A percentile compares a stretch with the other conserved stretches of the same genome.
Conservation (phyloP, 306 rosid species). For the Vachellia collinsii region DNA sequence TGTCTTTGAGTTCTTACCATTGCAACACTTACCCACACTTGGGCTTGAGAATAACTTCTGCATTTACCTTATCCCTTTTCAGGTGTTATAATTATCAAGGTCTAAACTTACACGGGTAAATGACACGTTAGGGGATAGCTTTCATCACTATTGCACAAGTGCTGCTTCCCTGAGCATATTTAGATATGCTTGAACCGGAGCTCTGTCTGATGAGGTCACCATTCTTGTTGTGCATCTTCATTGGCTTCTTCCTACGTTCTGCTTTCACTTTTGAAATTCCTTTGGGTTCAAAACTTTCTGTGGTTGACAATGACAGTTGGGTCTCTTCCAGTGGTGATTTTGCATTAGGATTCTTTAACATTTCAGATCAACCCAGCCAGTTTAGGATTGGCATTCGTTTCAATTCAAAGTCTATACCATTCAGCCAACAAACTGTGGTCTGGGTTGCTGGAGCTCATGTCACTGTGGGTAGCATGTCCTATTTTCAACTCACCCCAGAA, state of each 20-base stretch:
- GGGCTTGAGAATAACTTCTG: slow-evolving; percentile 28
- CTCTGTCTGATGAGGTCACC: slow-evolving; percentile 37
- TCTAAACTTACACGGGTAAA: slow-evolving; percentile 11
- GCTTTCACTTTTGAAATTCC: slow-evolving; percentile 56
- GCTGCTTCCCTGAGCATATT: slow-evolving; percentile 35
- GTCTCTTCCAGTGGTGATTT: slow-evolving; percentile 76
- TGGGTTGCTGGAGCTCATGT: slow-evolving; percentile 77
- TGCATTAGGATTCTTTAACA: slow-evolving; percentile 67
- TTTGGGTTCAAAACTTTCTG: slow-evolving; percentile 68
- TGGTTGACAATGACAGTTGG: slow-evolving; percentile 57
- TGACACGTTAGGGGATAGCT: slow-evolving; percentile 27
- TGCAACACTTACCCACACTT: slow-evolving; percentile 10
- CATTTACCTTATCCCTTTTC: slow-evolving; percentile 29
- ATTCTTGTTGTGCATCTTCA: slow-evolving; percentile 46
- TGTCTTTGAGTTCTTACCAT: slow-evolving; percentile 37
- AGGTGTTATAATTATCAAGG: slow-evolving; percentile 24
- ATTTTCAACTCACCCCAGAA: slow-evolving; percentile 54
- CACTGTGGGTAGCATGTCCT: slow-evolving; percentile 58
- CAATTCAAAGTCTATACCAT: slow-evolving; percentile 65
- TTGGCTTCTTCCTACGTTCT: slow-evolving; percentile 50
- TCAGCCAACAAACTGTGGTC: slow-evolving; percentile 54
- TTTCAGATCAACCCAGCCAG: slow-evolving; percentile 56
- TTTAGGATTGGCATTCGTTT: slow-evolving; percentile 68
- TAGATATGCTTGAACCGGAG: slow-evolving; percentile 58
- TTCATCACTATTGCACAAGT: slow-evolving; percentile 29